Conservation (phyloP, 495 filamentous ascomycete genomes). For the Aspergillus biplanus region DNA sequence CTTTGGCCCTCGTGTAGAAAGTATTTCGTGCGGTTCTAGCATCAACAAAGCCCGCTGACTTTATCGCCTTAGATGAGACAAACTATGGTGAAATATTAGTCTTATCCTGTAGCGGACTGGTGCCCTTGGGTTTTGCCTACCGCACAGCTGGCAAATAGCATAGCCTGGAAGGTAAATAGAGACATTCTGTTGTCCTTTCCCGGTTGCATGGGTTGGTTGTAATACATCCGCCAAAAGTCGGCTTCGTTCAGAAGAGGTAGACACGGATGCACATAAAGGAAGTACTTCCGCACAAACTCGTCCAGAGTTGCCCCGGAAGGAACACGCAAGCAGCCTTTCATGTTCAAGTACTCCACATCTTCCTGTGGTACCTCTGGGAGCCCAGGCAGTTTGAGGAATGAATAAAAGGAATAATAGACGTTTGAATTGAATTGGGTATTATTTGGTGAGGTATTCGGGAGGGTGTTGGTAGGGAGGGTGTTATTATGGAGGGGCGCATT, state of each 20-base stretch:
- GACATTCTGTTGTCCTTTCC: neutral
- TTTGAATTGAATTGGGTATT: neutral
- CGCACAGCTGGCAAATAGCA: constrained; percentile 12
- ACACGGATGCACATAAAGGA: constrained; percentile 17
- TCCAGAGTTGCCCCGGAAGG: constrained; percentile 6
- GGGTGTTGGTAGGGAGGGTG: neutral
- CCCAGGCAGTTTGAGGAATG: constrained; percentile 13
- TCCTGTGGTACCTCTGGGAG: constrained; percentile 2
- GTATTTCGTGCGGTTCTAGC: constrained; percentile 7
- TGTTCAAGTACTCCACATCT: constrained; percentile 6
- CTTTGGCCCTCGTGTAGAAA: constrained; percentile 8
- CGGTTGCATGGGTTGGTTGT: neutral
- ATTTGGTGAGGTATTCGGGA: neutral
- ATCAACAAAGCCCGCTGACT: constrained; percentile 7
- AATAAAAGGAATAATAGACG: constrained; percentile 9
- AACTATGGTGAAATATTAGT: constrained; percentile 1
- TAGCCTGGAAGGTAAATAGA: constrained; percentile 14
- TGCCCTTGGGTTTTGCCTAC: neutral
- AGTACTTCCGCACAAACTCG: constrained; percentile 14
- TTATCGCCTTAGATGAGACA: constrained; percentile 6
- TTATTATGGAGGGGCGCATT: neutral
- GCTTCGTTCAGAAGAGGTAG: constrained; percentile 13
- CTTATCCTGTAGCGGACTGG: neutral
- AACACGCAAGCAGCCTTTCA: constrained; percentile 8
- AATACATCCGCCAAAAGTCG: constrained; percentile 15